Percentiles rank a stretch among this genome's conserved stretches.
These are phyloP conservation scores for Colletotrichum theobromicola DNA, from an alignment of 2,329 filamentous ascomycete genomes.

Conservation along the genomic window DNA sequence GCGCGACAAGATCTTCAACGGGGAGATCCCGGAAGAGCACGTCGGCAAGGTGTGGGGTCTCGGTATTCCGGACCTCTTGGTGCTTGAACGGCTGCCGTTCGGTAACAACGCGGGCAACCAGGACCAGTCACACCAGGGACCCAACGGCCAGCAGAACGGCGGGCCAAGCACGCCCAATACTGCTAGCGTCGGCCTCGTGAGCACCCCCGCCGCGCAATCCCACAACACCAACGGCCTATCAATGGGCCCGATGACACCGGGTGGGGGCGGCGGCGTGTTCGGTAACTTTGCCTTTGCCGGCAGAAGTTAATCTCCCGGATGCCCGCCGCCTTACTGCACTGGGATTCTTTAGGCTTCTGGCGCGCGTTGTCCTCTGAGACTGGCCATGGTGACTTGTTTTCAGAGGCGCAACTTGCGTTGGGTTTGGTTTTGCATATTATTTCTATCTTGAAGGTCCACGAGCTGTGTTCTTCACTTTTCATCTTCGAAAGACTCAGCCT, in stretches of 20 bases:
- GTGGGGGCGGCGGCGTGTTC: constrained; percentile 76
- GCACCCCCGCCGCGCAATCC: constrained; percentile 52
- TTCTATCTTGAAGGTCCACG: not conserved
- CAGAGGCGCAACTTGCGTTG: not conserved
- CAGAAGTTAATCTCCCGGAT: constrained; percentile 26
- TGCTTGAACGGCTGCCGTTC: constrained; percentile 39
- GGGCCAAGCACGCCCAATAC: constrained; percentile 74
- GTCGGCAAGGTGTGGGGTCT: constrained; percentile 93
- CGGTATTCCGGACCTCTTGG: constrained; percentile 70
- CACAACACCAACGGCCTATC: constrained; percentile 62
- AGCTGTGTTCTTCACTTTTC: not conserved
- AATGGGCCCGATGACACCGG: constrained; percentile 79
- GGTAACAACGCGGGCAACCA: constrained; percentile 32
- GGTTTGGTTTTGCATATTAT: constrained; percentile 11
- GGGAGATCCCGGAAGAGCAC: constrained; percentile 80
- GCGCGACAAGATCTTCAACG: constrained; percentile 85
- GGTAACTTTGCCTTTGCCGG: constrained; percentile 70
- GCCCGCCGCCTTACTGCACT: not conserved
- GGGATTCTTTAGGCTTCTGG: not conserved
- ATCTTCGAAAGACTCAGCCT: not conserved
- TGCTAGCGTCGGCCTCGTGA: constrained; percentile 53
- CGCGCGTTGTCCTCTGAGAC: not conserved
- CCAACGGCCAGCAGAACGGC: constrained; percentile 46
- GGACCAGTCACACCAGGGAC: constrained; percentile 39
- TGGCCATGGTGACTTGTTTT: constrained; percentile 12